A percentile compares a stretch with the other conserved stretches of the same genome.
phyloP scores from a whole-genome alignment of 2,329 filamentous ascomycete genomes.

The Aureobasidium sp. region DNA sequence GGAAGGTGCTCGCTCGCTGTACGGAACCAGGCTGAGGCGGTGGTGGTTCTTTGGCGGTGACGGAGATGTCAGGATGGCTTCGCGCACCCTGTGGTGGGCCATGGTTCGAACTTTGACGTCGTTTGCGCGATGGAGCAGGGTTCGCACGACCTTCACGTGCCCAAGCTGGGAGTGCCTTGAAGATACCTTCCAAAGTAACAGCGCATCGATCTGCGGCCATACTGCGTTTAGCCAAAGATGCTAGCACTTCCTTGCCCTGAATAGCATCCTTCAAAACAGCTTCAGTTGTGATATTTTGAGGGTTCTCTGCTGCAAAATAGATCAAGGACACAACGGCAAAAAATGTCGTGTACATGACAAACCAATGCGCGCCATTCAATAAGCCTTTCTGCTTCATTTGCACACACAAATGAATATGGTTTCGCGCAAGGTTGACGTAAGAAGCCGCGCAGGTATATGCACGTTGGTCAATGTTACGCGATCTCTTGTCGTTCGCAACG shows the following conservation, averaged over 20 bases:
- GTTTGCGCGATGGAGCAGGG: conserved; percentile 36
- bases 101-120: conserved; percentile 28
- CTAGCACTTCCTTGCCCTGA: conserved; percentile 75
- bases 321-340: conserved; percentile 72
- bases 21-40: neutral
- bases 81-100: neutral
- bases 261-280: conserved; percentile 80
- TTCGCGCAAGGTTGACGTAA: conserved; percentile 56
- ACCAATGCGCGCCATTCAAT: conserved; percentile 79
- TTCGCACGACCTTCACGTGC: conserved; percentile 38
- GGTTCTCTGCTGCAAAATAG: conserved; percentile 74
- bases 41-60: neutral
- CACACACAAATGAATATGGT: conserved; percentile 71
- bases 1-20: conserved; percentile 30
- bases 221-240: conserved; percentile 70
- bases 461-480: conserved; percentile 56
- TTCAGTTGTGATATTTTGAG: conserved; percentile 61
- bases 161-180: conserved; percentile 66
- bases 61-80: conserved; percentile 14
- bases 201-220: conserved; percentile 84
- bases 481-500: conserved; percentile 51
- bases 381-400: conserved; percentile 68
- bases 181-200: conserved; percentile 66
- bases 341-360: conserved; percentile 75
- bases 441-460: conserved; percentile 67